Base-by-base conservation (phyloP, 176 grass and related monocot species). In the Triticum turgidum region DNA sequence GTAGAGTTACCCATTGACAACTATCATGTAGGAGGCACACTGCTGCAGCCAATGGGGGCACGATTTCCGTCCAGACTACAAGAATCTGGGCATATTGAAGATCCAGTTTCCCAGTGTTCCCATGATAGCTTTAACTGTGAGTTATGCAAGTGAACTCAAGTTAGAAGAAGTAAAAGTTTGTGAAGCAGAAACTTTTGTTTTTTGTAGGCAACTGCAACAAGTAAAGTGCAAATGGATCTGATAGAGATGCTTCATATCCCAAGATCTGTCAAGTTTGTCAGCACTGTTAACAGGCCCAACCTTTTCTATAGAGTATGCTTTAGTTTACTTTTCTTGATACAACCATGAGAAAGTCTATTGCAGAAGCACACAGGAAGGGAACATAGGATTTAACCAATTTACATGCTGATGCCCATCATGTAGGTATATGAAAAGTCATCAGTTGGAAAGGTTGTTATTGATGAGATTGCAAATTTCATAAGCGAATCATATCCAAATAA, bases 41-140 rank as follows among this genome's bases (percentile, higher is more conserved):
- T 95, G 93, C 80, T 98, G 96, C 87, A 95, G 96, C 83, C 96
- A 98, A 87, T 98, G 96, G 96, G 96, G 96, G 18, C 96, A 98
- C 1, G 96, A 98, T 89, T 98, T 98, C 86, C 93, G 93, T 49
- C 96, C 96, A 69, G 96, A 98, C 76, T 98, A 98, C 87, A 98
- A 98, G 91, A 95, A 95, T 91, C 89, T 98, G 84, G 88, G 91
- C 71, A 95, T 98, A 80, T 91, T 98, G 73, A 98, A 98, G 74
- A 93, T 98, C 84, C 96, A 98, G 85, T 98, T 98, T 85, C 93
- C 91, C 83, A 94, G 62, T 89, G 88, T 98, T 93, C 96, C 96
- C 47, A 45, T 98, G 73, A 90, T 98, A 81, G 93, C 96, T 92
- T 73, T 98, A 90, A 95, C 96, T 81, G 93, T 98, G 82, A 95